Evolutionary conservation across 306 rosid genomes (phyloP), one percentile per base, ranked within the genome.

Genomic region (Dicorynia guianensis): DNA sequence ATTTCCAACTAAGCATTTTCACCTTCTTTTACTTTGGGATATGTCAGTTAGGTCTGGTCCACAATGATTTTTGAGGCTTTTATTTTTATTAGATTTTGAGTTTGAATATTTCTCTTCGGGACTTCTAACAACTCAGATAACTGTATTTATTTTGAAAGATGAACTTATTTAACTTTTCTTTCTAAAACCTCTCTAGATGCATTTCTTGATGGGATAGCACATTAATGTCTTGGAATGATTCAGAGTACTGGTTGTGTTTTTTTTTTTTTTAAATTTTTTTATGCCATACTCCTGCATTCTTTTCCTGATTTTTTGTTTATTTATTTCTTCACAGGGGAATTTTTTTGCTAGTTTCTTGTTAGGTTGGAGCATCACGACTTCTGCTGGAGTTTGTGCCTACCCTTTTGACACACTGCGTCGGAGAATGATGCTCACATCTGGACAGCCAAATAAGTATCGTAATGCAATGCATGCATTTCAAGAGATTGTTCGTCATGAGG

Each of bases 361-460:
- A 83, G 99, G 99, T 68, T 95, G 97, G 99, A 92, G 96, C 81
- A 76, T 95, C 71, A 95, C 99, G 44, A 82, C 93, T 1, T 76
- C 76, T 63, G 83, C 99, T 2, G 99, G 97, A 72, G 80, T 95
- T 62, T 95, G 97, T 75, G 99, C 97, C 55, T 92, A 95, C 77
- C 99, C 97, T 34, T 95, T 95, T 14, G 99, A 95, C 85, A 90
- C 99, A 11, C 36, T 90, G 66, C 88, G 97, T 8, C 83, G 99
- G 55, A 90, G 99, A 76, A 95, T 95, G 99, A 95, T 92, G 97
- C 82, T 95, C 49, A 95, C 97, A 42, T 92, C 97, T 17, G 99
- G 99, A 80, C 96, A 89, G 68, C 78, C 90, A 11, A 39, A 57
- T 18, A 95, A 95, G 84, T 92, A 95, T 76, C 73, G 67, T 15